phyloP scores from a whole-genome alignment of 2,329 filamentous ascomycete genomes.

The Chaetomium sp. region DNA sequence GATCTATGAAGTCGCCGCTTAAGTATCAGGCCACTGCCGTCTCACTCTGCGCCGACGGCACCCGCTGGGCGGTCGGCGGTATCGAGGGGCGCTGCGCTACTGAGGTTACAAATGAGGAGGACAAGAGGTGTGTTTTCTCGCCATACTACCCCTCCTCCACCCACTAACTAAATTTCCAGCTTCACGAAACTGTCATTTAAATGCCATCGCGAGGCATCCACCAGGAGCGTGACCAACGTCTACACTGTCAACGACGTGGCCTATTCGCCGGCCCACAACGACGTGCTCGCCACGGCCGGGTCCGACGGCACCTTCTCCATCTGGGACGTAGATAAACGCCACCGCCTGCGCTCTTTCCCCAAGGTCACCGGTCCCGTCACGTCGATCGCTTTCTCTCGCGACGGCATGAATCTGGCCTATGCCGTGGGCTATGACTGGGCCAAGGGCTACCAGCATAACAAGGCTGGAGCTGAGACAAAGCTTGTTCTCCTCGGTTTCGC shows the following conservation, averaged over 20 bases:
- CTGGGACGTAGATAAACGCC: slow-evolving; percentile 59
- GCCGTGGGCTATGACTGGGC: slow-evolving; percentile 74
- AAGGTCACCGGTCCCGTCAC: slow-evolving; percentile 58
- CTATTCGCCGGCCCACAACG: slow-evolving; percentile 37
- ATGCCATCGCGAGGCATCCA: slow-evolving; percentile 39
- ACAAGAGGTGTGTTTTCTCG: slow-evolving; percentile 31
- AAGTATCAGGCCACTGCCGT: slow-evolving; percentile 38
- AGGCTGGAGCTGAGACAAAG: slow-evolving; percentile 25
- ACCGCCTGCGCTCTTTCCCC: slow-evolving; percentile 56
- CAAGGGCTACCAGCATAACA: slow-evolving; percentile 56
- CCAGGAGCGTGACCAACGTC: slow-evolving; percentile 34
- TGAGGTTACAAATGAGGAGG: slow-evolving; percentile 31
- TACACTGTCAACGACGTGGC: slow-evolving; percentile 41
- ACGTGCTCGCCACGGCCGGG: slow-evolving; percentile 40
- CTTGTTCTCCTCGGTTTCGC: slow-evolving; percentile 39
- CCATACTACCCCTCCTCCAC: background rate
- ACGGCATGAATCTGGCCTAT: slow-evolving; percentile 60
- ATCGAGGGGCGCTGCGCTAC: slow-evolving; percentile 40
- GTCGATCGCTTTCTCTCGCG: slow-evolving; percentile 62
- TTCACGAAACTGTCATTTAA: slow-evolving; percentile 38
- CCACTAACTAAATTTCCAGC: slow-evolving; percentile 19
- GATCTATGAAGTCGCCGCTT: slow-evolving; percentile 34
- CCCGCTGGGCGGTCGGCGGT: slow-evolving; percentile 37
- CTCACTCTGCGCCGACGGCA: slow-evolving; percentile 36
- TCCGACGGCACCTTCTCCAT: slow-evolving; percentile 47